These are phyloP conservation scores for Raphidocelis subcapitata DNA, from an alignment of 139 green algal genomes.

Conservation along the genomic window DNA sequence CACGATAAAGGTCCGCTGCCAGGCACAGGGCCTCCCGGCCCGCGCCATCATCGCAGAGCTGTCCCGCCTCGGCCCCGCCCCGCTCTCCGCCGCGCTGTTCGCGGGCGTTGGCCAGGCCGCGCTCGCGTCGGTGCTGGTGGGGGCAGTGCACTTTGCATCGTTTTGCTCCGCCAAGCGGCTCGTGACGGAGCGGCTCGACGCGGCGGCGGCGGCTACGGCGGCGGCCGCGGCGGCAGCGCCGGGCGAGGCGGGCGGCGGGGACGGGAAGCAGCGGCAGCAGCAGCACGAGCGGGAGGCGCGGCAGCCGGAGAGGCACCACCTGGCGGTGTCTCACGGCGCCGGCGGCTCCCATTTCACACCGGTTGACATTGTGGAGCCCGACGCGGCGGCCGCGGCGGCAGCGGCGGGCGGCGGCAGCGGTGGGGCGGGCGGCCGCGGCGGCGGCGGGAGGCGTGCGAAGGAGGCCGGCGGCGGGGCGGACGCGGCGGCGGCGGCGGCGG, in stretches of 20 bases:
- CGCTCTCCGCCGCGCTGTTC: slow-evolving; percentile 8
- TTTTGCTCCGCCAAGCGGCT: slow-evolving; percentile 9
- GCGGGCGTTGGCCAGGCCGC: slow-evolving; percentile 11
- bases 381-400: no score
- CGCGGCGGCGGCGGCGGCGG: neutral
- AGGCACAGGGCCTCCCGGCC: slow-evolving; percentile 13
- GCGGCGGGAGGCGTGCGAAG: neutral
- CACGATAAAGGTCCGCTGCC: slow-evolving; percentile 27
- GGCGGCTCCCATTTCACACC: slow-evolving; percentile 13
- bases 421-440: neutral
- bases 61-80: neutral
- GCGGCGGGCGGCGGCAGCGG: neutral
- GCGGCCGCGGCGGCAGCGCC: neutral
- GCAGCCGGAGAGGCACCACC: slow-evolving; percentile 8
- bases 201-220: neutral
- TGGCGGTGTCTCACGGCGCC: slow-evolving; percentile 15
- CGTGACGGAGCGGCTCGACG: neutral
- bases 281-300: slow-evolving; percentile 16
- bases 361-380: neutral
- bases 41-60: neutral
- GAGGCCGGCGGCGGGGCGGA: neutral
- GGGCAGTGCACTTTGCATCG: slow-evolving; percentile 11
- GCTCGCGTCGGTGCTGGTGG: slow-evolving; percentile 18
- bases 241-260: neutral
- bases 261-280: neutral